phyloP scores from a whole-genome alignment of 2,329 filamentous ascomycete species.

The Waltergamsia citrina region DNA sequence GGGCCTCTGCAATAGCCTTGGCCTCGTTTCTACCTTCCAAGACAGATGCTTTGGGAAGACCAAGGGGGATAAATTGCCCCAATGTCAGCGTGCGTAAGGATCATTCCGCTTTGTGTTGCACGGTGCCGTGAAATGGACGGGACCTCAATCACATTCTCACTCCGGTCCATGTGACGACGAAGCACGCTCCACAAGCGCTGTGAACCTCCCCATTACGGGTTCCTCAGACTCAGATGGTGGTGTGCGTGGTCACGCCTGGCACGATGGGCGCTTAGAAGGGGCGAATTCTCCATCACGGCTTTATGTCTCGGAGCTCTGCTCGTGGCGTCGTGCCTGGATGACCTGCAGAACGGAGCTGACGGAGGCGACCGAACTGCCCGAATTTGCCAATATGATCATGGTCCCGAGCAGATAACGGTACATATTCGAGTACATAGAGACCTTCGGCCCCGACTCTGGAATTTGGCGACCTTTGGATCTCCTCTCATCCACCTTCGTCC shows the following conservation, averaged over 20 bases:
- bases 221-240: not conserved
- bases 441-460: too few species aligned
- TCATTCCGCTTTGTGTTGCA: too few species aligned
- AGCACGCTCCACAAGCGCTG: not conserved
- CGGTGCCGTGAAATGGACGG: not conserved
- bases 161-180: not conserved
- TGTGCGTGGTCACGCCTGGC: conserved; percentile 1
- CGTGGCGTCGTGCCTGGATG: not conserved
- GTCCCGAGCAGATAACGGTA: too few species aligned
- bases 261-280: not conserved
- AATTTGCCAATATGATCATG: too few species aligned
- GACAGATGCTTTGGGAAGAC: too few species aligned
- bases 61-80: too few species aligned
- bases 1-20: too few species aligned
- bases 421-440: too few species aligned
- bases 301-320: not conserved
- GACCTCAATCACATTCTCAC: not conserved
- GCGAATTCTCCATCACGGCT: not conserved
- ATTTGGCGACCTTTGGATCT: too few species aligned
- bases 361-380: not conserved
- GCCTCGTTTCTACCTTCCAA: too few species aligned
- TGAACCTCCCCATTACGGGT: not conserved
- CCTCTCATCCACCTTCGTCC: too few species aligned
- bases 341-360: not conserved
- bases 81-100: too few species aligned